Evolutionary conservation across 345 rosid species (phyloP).

Genomic region (Eutrema heterophyllum): DNA sequence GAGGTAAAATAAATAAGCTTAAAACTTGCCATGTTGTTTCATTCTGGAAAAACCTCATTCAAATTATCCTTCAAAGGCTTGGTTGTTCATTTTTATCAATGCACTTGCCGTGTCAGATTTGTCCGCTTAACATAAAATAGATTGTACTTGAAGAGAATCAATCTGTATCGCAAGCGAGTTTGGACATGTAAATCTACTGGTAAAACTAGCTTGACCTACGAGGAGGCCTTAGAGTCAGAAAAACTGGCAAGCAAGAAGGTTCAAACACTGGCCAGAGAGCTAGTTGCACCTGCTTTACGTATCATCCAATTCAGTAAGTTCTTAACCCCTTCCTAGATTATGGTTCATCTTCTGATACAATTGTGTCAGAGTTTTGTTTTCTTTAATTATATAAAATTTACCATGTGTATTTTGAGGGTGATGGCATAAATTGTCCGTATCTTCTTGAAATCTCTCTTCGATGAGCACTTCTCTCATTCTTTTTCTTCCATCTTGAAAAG

Average conservation of each 20-base stretch:
- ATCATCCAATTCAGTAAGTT: conserved; percentile 81
- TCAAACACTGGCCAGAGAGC: conserved; percentile 68
- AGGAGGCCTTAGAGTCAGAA: conserved; percentile 96
- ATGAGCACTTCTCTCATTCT: not conserved
- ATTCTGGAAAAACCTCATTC: not conserved
- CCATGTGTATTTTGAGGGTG: not conserved
- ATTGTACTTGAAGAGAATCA: conserved; percentile 64
- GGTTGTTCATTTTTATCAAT: conserved; percentile 21
- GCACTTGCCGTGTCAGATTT: not conserved
- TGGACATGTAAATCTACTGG: conserved; percentile 91
- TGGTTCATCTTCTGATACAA: conserved; percentile 6
- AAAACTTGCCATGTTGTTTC: not conserved
- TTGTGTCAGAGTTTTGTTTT: not conserved
- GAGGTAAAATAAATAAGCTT: not conserved
- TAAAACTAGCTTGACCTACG: conserved; percentile 76
- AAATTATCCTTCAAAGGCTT: not conserved
- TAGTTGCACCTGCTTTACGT: conserved; percentile 59
- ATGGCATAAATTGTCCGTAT: not conserved
- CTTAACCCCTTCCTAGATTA: not conserved
- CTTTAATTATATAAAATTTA: not conserved
- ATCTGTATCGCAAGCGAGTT: conserved; percentile 71
- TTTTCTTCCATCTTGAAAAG: conserved; percentile 39
- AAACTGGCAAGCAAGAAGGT: conserved; percentile 62
- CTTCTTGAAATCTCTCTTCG: not conserved
- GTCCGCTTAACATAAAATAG: conserved; percentile 48